Evolutionary conservation across 768 basidiomycete genomes (phyloP).

Genomic region (Boletus huronensis): DNA sequence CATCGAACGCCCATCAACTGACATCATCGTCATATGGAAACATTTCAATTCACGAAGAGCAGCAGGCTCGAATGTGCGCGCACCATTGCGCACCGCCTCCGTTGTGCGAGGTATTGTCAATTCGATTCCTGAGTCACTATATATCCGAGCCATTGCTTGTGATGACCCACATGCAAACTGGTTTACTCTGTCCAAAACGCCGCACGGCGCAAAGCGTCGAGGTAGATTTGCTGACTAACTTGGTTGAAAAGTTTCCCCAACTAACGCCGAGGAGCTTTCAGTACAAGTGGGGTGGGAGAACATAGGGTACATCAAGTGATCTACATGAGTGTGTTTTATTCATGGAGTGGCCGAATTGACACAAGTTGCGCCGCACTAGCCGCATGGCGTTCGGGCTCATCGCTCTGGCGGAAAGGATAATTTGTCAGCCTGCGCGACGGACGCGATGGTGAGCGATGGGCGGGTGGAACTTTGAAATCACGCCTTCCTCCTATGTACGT

Average conservation of each 20-base stretch:
- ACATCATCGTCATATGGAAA: slow-evolving; percentile 7
- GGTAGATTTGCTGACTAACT: slow-evolving; percentile 3
- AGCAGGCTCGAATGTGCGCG: slow-evolving; percentile 66
- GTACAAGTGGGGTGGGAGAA: slow-evolving; percentile 52
- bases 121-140: slow-evolving; percentile 66
- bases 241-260: not conserved
- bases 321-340: slow-evolving; percentile 58
- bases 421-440: slow-evolving; percentile 61
- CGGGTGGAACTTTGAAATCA: slow-evolving; percentile 14
- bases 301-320: slow-evolving; percentile 58
- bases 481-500: not conserved
- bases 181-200: slow-evolving; percentile 5
- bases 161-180: slow-evolving; percentile 41
- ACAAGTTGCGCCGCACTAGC: not conserved
- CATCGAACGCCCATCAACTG: slow-evolving; percentile 8
- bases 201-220: not conserved
- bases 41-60: slow-evolving; percentile 48
- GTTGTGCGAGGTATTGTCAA: slow-evolving; percentile 45
- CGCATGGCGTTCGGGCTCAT: slow-evolving; percentile 62
- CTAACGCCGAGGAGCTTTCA: slow-evolving; percentile 44
- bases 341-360: slow-evolving; percentile 3
- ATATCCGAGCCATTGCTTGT: slow-evolving; percentile 56
- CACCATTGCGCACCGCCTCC: not conserved
- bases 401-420: slow-evolving; percentile 64
- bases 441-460: slow-evolving; percentile 42